A percentile compares a stretch with the other conserved stretches of the same genome.
Conservation (phyloP, 192 early-diverging fungal species). For the Piromyces sp. region DNA sequence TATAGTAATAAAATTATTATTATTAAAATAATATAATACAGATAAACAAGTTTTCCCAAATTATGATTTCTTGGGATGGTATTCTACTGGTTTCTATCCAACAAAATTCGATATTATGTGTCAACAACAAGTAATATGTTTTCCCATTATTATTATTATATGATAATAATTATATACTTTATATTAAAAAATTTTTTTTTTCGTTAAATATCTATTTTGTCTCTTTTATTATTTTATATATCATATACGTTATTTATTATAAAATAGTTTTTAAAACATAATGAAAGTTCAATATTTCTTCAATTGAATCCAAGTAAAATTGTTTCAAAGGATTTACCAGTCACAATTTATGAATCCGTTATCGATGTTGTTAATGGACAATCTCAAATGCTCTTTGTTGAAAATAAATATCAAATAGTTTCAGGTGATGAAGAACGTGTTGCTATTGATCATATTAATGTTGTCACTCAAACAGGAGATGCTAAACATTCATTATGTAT, state of each 20-base stretch:
- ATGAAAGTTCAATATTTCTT: constrained; percentile 59
- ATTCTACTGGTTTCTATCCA: constrained; percentile 44
- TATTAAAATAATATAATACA: too few species aligned
- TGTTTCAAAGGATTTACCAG: constrained; percentile 43
- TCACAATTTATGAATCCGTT: constrained; percentile 59
- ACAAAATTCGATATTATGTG: constrained; percentile 42
- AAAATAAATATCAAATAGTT: constrained; percentile 53
- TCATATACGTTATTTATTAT: not conserved
- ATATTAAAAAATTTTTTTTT: too few species aligned
- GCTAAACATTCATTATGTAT: constrained; percentile 35
- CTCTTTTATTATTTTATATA: too few species aligned
- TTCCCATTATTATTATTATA: too few species aligned
- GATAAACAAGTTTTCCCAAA: constrained; percentile 69
- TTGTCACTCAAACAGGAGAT: constrained; percentile 29
- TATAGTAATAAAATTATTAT: too few species aligned
- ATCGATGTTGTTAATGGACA: constrained; percentile 40
- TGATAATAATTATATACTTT: too few species aligned
- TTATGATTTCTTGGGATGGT: constrained; percentile 75
- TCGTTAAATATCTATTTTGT: too few species aligned
- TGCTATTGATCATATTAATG: constrained; percentile 71
- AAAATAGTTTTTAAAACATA: constrained; percentile 44
- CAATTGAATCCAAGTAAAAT: constrained; percentile 45
- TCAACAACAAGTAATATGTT: constrained; percentile 46
- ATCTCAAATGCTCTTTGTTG: constrained; percentile 41
- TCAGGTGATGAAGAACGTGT: constrained; percentile 76